Evolutionary conservation across 176 grass and related monocot genomes (phyloP).

Genomic region (Bonia amplexicaulis): DNA sequence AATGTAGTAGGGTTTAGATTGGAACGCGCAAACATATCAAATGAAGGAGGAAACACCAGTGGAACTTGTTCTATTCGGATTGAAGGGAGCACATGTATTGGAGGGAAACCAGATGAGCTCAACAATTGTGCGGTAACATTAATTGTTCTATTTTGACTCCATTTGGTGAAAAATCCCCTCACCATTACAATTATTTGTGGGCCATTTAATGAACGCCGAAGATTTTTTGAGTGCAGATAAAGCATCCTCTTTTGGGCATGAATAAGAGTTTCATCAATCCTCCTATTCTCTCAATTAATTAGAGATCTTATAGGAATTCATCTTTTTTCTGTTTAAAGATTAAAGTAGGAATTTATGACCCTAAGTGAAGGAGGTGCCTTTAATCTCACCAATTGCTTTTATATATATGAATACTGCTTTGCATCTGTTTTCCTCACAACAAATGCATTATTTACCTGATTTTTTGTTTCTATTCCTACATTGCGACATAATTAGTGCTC

Average conservation of each 20-base stretch:
- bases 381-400: not conserved
- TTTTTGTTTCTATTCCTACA: not conserved
- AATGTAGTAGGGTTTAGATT: not conserved
- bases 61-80: not conserved
- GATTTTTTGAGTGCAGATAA: not conserved
- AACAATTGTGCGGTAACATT: not conserved
- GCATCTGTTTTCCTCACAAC: not conserved
- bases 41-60: not conserved
- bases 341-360: slow-evolving; percentile 1
- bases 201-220: not conserved
- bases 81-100: not conserved
- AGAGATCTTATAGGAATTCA: not conserved
- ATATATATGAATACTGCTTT: not conserved
- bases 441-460: not conserved
- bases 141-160: not conserved
- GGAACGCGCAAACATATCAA: not conserved
- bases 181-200: not conserved
- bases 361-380: not conserved
- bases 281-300: not conserved
- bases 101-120: not conserved
- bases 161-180: not conserved
- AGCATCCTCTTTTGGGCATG: not conserved
- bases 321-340: not conserved
- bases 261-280: not conserved
- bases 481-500: not conserved